These are phyloP conservation scores for Dryas alaskensis DNA, from an alignment of 306 rosid species.

Conservation along the genomic window DNA sequence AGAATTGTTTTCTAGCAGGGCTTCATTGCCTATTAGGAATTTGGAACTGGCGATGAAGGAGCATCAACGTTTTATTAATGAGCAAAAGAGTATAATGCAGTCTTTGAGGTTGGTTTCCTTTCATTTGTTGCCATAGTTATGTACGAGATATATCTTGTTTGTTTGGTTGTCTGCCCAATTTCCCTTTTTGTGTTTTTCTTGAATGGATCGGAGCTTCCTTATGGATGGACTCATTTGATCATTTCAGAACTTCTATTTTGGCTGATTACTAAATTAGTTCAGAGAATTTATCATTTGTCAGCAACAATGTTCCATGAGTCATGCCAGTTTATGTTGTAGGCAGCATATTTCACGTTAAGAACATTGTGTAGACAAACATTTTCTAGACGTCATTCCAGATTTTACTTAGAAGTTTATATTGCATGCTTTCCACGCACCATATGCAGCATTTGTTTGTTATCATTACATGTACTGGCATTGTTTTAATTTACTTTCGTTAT, in stretches of 20 bases:
- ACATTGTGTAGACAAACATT: neutral
- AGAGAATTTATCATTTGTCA: neutral
- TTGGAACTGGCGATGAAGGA: slow-evolving; percentile 64
- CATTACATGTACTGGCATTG: neutral
- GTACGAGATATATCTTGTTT: neutral
- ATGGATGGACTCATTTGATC: slow-evolving; percentile 12
- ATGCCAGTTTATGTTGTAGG: neutral
- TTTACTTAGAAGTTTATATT: neutral
- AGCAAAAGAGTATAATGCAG: slow-evolving; percentile 91
- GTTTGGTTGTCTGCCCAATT: slow-evolving; percentile 1
- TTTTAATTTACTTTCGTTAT: neutral
- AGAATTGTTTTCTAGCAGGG: slow-evolving; percentile 58
- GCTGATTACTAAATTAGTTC: neutral
- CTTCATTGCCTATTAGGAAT: slow-evolving; percentile 39
- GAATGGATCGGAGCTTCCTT: slow-evolving; percentile 1
- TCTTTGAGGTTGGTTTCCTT: slow-evolving; percentile 75
- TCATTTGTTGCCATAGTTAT: slow-evolving; percentile 6
- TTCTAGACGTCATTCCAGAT: neutral
- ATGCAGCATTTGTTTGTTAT: neutral
- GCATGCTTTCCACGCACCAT: neutral
- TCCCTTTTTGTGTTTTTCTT: neutral
- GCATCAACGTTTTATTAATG: slow-evolving; percentile 54
- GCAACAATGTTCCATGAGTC: neutral
- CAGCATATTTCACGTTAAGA: neutral
- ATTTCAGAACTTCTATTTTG: slow-evolving; percentile 6